Evolutionary conservation across 1,139 yeast genomes (phyloP).

Genomic region (Lodderomyces orthopsilosis): DNA sequence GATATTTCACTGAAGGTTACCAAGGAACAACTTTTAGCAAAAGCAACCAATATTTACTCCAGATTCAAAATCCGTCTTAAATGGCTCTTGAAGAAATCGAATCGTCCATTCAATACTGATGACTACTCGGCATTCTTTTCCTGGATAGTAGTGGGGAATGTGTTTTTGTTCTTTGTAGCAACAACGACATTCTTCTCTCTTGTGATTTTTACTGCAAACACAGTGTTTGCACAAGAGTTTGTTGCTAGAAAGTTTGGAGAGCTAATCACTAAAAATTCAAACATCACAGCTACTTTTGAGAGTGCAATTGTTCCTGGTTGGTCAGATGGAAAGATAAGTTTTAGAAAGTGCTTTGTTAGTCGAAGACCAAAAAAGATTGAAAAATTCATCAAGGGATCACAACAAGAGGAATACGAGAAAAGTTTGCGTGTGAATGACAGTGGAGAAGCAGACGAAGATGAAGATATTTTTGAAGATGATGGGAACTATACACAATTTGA

Average conservation of each 20-base stretch:
- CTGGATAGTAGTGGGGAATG: slow-evolving; percentile 88
- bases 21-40: slow-evolving; percentile 53
- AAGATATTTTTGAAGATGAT: slow-evolving; percentile 53
- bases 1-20: slow-evolving; percentile 15
- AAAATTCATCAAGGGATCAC: slow-evolving; percentile 70
- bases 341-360: slow-evolving; percentile 83
- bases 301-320: slow-evolving; percentile 94
- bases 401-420: slow-evolving; percentile 60
- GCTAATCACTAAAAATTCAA: slow-evolving; percentile 77
- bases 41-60: slow-evolving; percentile 48
- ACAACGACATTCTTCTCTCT: slow-evolving; percentile 88
- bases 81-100: slow-evolving; percentile 61
- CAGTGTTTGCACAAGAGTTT: slow-evolving; percentile 86
- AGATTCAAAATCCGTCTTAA: slow-evolving; percentile 57
- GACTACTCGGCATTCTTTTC: slow-evolving; percentile 87
- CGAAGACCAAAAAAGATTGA: slow-evolving; percentile 64
- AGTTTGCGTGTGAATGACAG: slow-evolving; percentile 19
- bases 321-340: slow-evolving; percentile 82
- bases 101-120: slow-evolving; percentile 77
- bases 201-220: slow-evolving; percentile 73
- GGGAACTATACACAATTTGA: slow-evolving; percentile 97
- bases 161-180: slow-evolving; percentile 70
- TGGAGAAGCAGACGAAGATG: slow-evolving; percentile 5
- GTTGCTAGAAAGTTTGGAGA: slow-evolving; percentile 82
- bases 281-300: slow-evolving; percentile 86